Conservation (phyloP, 2,329 filamentous ascomycete genomes). For the Epichloe brachyelytri region DNA sequence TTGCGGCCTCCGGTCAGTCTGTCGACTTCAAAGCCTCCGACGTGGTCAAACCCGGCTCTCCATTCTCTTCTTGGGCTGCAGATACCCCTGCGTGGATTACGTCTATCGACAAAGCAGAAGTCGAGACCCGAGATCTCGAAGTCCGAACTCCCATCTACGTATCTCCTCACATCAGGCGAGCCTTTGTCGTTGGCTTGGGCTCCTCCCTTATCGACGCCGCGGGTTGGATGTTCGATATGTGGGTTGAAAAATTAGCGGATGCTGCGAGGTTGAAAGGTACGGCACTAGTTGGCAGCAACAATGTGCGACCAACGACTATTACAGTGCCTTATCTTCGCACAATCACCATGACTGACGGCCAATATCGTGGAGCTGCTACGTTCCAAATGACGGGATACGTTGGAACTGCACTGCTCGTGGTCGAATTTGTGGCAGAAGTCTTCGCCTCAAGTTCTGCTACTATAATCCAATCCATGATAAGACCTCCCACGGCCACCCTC, state of each 20-base stretch:
- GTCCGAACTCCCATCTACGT: no score
- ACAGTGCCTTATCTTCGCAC: not conserved
- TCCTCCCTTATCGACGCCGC: not conserved
- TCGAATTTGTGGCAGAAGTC: not conserved
- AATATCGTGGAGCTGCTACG: not conserved
- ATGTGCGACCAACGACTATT: not conserved
- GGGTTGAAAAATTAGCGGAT: not conserved
- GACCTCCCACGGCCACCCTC: not conserved
- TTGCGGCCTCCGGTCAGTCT: not conserved
- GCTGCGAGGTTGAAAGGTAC: not conserved
- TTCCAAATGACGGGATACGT: not conserved
- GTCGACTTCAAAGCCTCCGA: not conserved
- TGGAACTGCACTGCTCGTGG: not conserved
- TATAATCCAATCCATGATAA: not conserved
- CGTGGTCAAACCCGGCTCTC: not conserved
- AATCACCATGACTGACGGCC: accelerated
- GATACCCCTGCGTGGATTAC: not conserved
- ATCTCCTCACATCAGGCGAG: not conserved
- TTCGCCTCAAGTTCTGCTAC: not conserved
- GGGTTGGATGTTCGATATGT: not conserved
- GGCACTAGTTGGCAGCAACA: not conserved
- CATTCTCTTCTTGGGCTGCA: not conserved
- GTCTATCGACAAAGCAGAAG: not conserved
- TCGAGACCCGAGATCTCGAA: not conserved
- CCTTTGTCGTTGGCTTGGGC: not conserved